A percentile compares a stretch with the other conserved stretches of the same genome.
Conservation (phyloP, 148 eudicot genomes). For the Vaccinium vitisidaea region DNA sequence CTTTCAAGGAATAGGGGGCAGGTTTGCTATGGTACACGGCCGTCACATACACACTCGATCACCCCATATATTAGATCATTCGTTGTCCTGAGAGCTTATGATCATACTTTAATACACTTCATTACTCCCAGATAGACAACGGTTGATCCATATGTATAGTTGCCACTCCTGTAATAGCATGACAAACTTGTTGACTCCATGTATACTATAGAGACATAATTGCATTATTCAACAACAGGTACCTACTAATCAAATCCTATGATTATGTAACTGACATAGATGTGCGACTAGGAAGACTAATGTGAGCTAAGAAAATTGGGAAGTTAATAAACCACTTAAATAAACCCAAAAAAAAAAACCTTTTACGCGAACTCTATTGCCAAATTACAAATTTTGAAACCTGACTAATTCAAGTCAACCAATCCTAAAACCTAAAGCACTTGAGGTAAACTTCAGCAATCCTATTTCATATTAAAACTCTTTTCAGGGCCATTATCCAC, state of each 20-base stretch:
- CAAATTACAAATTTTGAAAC: background rate
- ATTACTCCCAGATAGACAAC: background rate
- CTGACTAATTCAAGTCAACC: background rate
- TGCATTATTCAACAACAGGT: background rate
- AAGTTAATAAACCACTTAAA: constrained; percentile 5
- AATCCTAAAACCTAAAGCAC: constrained; percentile 3
- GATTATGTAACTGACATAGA: background rate
- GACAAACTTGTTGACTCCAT: background rate
- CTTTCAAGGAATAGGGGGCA: background rate
- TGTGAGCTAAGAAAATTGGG: background rate
- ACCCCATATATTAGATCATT: background rate
- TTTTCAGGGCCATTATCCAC: background rate
- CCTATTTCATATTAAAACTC: background rate
- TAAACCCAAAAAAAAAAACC: background rate
- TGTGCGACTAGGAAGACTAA: background rate
- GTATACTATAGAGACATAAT: background rate
- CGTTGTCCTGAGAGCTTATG: background rate
- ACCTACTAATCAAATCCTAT: background rate
- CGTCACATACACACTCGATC: background rate
- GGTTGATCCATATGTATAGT: background rate
- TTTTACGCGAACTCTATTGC: background rate
- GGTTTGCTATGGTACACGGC: background rate
- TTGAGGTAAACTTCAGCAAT: background rate
- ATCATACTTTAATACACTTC: background rate
- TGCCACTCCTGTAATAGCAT: background rate